A percentile compares a stretch with the other conserved stretches of the same genome.
These are phyloP conservation scores for Chrysochromulina parva DNA, from an alignment of 78 protist genomes.

Conservation along the genomic window DNA sequence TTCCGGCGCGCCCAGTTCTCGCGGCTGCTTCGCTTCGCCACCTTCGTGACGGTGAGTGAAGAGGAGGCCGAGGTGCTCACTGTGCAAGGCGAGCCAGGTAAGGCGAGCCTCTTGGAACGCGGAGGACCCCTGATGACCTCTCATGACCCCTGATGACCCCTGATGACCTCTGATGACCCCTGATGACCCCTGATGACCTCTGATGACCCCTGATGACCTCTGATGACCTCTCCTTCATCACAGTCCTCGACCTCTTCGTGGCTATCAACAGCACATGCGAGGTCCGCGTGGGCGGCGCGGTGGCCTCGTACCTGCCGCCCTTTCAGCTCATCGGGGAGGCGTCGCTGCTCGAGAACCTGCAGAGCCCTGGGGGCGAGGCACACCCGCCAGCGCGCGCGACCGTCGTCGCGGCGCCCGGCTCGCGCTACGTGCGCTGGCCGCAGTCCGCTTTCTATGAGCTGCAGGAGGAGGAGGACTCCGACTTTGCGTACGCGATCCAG, in stretches of 20 bases:
- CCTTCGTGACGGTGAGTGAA: neutral
- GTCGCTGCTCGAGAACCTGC: neutral
- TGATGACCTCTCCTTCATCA: no score
- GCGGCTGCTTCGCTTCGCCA: neutral
- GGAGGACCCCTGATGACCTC: no score
- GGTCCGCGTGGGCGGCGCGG: neutral
- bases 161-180: no score
- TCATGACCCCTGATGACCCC: no score
- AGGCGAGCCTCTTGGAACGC: no score
- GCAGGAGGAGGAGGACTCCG: neutral
- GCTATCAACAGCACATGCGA: neutral
- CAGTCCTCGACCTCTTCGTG: neutral
- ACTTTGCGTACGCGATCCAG: neutral
- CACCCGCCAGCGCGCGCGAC: neutral
- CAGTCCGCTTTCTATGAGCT: neutral
- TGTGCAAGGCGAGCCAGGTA: no score
- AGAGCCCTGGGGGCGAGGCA: neutral
- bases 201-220: no score
- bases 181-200: no score
- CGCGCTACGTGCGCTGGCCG: neutral
- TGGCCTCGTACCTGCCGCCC: neutral
- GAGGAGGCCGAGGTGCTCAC: neutral
- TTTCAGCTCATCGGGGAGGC: neutral
- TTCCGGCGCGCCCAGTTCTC: neutral
- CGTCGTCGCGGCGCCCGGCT: neutral